phyloP scores from a whole-genome alignment of 805 yeast species.

The Pichia thaimueangensis region DNA sequence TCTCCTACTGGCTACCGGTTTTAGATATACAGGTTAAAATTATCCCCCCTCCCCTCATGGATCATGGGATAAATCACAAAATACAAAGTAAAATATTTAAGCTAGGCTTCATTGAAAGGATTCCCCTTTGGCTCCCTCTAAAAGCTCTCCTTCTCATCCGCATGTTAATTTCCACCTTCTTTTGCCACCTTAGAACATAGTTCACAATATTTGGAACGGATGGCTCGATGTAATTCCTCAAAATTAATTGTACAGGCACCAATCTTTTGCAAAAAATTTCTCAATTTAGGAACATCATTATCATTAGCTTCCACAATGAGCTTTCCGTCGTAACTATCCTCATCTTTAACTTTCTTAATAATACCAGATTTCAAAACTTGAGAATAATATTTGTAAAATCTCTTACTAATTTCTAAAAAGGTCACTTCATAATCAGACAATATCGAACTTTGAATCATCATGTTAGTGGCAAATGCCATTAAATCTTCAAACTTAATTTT shows the following conservation, averaged over 20 bases:
- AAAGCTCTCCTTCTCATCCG: too few relatives aligned
- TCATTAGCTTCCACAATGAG: not conserved
- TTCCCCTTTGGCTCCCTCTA: too few relatives aligned
- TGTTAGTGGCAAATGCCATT: not conserved
- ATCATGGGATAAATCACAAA: too few relatives aligned
- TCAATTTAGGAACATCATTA: not conserved
- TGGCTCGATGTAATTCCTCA: not conserved
- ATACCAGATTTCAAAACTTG: not conserved
- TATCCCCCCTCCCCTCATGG: too few relatives aligned
- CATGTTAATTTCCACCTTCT: too few relatives aligned
- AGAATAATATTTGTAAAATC: not conserved
- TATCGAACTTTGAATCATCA: not conserved
- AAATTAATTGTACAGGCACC: constrained; percentile 3
- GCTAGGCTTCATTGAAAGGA: too few relatives aligned
- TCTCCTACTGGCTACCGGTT: too few relatives aligned
- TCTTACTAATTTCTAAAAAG: constrained; percentile 1
- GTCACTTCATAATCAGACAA: not conserved
- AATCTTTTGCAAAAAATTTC: constrained; percentile 3
- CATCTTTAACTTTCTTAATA: not conserved
- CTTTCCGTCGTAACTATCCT: not conserved
- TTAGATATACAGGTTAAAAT: too few relatives aligned
- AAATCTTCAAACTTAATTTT: constrained; percentile 4
- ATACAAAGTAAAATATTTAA: too few relatives aligned
- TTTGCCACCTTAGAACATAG: not conserved
- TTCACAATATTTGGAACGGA: not conserved